Evolutionary conservation across 495 filamentous ascomycete genomes (phyloP).

Genomic region (Penicillium dipodomyicola): DNA sequence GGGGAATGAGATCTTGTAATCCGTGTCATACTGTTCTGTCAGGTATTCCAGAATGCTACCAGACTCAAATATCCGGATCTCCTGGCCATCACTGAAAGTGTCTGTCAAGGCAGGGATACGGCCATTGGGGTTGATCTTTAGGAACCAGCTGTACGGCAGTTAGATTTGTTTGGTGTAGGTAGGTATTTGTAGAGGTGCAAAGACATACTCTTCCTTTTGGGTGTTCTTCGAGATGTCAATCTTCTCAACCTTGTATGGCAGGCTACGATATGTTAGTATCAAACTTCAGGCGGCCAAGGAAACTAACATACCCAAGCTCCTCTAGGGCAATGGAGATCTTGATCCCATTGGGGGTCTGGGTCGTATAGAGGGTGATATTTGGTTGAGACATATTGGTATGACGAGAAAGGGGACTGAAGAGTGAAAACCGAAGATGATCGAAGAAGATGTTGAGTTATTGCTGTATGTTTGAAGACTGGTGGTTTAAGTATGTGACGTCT

Average conservation of each 20-base stretch:
- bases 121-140: slow-evolving; percentile 91
- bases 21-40: slow-evolving; percentile 72
- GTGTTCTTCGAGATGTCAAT: slow-evolving; percentile 69
- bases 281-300: not conserved
- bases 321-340: slow-evolving; percentile 90
- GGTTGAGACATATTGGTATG: slow-evolving; percentile 33
- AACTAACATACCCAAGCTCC: slow-evolving; percentile 60
- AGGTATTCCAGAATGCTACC: slow-evolving; percentile 88
- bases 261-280: slow-evolving; percentile 27
- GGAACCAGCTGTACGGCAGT: slow-evolving; percentile 62
- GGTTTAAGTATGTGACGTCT: slow-evolving; percentile 4
- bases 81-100: slow-evolving; percentile 65
- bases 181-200: not conserved
- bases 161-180: not conserved
- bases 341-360: slow-evolving; percentile 55
- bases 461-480: not conserved
- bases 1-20: slow-evolving; percentile 83
- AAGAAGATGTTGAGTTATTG: not conserved
- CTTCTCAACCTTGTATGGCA: slow-evolving; percentile 62
- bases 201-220: slow-evolving; percentile 70
- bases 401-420: not conserved
- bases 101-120: slow-evolving; percentile 92
- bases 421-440: not conserved
- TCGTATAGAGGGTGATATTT: slow-evolving; percentile 50
- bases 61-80: slow-evolving; percentile 77